phyloP scores from a whole-genome alignment of 1,139 yeast species.

The Keqinozyma sinolaborantium region DNA sequence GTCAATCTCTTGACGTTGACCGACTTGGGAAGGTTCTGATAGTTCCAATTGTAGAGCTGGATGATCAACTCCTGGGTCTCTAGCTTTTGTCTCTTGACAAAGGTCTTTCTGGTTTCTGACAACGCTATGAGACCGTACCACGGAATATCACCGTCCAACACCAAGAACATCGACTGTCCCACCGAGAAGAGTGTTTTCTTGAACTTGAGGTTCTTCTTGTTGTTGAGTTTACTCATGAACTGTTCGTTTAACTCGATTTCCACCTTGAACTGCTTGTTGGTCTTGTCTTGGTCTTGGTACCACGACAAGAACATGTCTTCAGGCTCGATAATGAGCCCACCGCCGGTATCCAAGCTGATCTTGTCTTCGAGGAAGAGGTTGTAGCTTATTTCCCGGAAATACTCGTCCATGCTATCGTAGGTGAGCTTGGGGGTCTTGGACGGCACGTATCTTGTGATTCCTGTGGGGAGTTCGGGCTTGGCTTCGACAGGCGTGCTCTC shows the following conservation, averaged over 20 bases:
- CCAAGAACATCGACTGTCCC: slow-evolving; percentile 45
- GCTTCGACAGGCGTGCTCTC: background rate
- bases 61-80: slow-evolving; percentile 42
- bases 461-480: slow-evolving; percentile 19
- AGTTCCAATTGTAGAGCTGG: slow-evolving; percentile 57
- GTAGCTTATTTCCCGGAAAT: slow-evolving; percentile 57
- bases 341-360: slow-evolving; percentile 36
- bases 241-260: slow-evolving; percentile 35
- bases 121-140: slow-evolving; percentile 48
- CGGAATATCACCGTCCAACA: slow-evolving; percentile 33
- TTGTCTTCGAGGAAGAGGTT: slow-evolving; percentile 62
- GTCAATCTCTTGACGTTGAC: slow-evolving; percentile 39
- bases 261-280: slow-evolving; percentile 34
- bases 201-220: slow-evolving; percentile 36
- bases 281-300: slow-evolving; percentile 47
- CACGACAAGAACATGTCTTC: slow-evolving; percentile 45
- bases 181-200: slow-evolving; percentile 46
- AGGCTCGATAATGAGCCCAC: slow-evolving; percentile 26
- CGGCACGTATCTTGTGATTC: slow-evolving; percentile 24
- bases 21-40: slow-evolving; percentile 42
- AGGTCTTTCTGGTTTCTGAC: slow-evolving; percentile 26
- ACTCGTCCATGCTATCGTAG: slow-evolving; percentile 48
- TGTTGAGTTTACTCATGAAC: slow-evolving; percentile 38
- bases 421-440: slow-evolving; percentile 38
- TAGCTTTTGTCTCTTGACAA: slow-evolving; percentile 12